Evolutionary conservation across 1,139 yeast species (phyloP).

Genomic region (Meyerozyma athensensis): DNA sequence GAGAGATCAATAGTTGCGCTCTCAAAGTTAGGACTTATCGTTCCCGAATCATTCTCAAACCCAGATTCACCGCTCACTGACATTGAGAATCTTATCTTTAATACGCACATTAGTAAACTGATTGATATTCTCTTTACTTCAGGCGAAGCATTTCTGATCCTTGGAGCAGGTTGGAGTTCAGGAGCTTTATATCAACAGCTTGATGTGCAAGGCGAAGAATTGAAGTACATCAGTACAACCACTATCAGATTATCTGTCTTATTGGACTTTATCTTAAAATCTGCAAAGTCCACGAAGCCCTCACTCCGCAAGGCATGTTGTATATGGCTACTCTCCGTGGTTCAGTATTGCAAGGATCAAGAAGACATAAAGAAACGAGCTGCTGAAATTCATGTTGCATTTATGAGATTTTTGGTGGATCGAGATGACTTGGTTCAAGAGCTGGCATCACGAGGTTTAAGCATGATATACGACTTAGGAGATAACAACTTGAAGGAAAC

Average conservation of each 20-base stretch:
- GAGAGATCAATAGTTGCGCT: slow-evolving; percentile 58
- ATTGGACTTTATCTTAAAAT: slow-evolving; percentile 43
- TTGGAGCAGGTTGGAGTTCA: slow-evolving; percentile 77
- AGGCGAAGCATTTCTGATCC: slow-evolving; percentile 78
- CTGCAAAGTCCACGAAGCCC: slow-evolving; percentile 68
- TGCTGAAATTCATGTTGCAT: slow-evolving; percentile 60
- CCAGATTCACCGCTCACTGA: slow-evolving; percentile 19
- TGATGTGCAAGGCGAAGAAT: slow-evolving; percentile 41
- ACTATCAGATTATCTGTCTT: slow-evolving; percentile 29
- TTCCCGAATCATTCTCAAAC: slow-evolving; percentile 12
- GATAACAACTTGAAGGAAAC: slow-evolving; percentile 63
- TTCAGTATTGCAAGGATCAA: slow-evolving; percentile 63
- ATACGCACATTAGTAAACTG: slow-evolving; percentile 63
- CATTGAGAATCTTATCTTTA: slow-evolving; percentile 47
- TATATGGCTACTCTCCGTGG: slow-evolving; percentile 78
- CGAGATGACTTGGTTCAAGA: slow-evolving; percentile 85
- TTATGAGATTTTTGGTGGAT: slow-evolving; percentile 72
- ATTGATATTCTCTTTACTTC: slow-evolving; percentile 69
- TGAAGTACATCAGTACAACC: slow-evolving; percentile 16
- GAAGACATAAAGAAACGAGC: slow-evolving; percentile 40
- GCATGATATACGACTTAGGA: slow-evolving; percentile 77
- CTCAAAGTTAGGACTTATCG: slow-evolving; percentile 45
- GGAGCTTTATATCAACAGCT: slow-evolving; percentile 44
- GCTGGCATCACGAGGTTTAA: slow-evolving; percentile 84
- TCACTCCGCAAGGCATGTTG: slow-evolving; percentile 70